A percentile compares a stretch with the other conserved stretches of the same genome.
Evolutionary conservation across 108 stramenopile species (phyloP).

Genomic region (Pelagomonas calceolata): DNA sequence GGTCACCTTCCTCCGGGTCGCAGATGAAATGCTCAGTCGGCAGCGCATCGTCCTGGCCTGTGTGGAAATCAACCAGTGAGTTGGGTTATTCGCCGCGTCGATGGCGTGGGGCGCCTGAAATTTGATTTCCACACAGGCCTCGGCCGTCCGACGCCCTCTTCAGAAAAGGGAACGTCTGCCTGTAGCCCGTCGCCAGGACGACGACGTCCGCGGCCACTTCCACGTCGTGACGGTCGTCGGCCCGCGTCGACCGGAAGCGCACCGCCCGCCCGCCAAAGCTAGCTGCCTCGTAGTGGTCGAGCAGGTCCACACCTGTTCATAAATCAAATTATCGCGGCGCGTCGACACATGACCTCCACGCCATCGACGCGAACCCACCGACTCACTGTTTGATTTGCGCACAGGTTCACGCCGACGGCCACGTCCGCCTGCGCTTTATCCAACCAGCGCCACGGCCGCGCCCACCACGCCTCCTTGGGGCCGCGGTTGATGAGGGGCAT

Average conservation of each 20-base stretch:
- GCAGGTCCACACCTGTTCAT: too few species aligned
- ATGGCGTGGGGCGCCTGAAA: too few species aligned
- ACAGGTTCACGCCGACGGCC: constrained; percentile 1
- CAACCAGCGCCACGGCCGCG: not conserved
- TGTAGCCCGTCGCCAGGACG: constrained; percentile 9
- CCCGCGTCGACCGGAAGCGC: not conserved
- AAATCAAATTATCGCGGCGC: too few species aligned
- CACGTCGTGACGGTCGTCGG: not conserved
- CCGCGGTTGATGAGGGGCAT: constrained; percentile 1
- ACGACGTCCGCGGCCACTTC: not conserved
- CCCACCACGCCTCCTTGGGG: not conserved
- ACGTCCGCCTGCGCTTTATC: not conserved
- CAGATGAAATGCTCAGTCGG: not conserved
- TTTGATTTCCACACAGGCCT: too few species aligned
- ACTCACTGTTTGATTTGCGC: too few species aligned
- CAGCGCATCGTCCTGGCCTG: not conserved
- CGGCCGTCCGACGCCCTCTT: not conserved
- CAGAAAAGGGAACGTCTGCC: constrained; percentile 5
- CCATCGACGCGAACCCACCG: too few species aligned
- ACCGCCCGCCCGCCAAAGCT: not conserved
- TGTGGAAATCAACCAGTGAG: too few species aligned
- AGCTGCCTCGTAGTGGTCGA: not conserved
- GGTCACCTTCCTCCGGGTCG: not conserved
- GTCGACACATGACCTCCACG: too few species aligned
- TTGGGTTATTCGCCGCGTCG: too few species aligned